These are phyloP conservation scores for Venturia oleaginea DNA, from an alignment of 2,329 filamentous ascomycete genomes.

Conservation along the genomic window DNA sequence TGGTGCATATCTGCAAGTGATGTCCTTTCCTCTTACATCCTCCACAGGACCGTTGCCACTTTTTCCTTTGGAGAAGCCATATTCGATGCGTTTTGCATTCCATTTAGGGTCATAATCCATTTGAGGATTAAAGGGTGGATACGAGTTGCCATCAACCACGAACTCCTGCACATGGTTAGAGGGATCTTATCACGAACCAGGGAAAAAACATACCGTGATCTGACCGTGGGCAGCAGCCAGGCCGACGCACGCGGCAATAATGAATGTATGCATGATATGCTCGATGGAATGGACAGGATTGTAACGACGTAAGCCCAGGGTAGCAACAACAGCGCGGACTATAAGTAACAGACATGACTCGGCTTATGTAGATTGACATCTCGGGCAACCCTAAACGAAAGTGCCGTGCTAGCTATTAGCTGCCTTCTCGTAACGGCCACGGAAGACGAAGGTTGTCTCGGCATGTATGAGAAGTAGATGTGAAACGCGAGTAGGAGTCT, in stretches of 20 bases:
- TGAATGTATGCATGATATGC: neutral
- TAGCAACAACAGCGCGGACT: too few species aligned
- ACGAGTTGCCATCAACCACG: conserved; percentile 2
- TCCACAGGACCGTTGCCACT: neutral
- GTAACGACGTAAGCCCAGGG: too few species aligned
- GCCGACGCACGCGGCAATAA: neutral
- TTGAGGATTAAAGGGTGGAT: conserved; percentile 1
- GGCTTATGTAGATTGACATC: neutral
- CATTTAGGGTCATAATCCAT: neutral
- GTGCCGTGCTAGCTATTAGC: neutral
- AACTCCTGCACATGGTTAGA: neutral
- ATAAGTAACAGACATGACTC: neutral
- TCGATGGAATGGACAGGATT: neutral
- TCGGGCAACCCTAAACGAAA: neutral
- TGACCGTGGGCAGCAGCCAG: neutral
- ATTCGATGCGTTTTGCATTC: neutral
- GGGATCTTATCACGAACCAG: neutral
- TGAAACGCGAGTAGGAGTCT: neutral
- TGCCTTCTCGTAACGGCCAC: neutral
- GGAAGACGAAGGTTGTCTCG: neutral
- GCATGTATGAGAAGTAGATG: neutral
- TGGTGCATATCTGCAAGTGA: neutral
- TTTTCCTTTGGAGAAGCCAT: neutral
- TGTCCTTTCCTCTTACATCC: neutral
- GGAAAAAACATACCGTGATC: neutral